These are phyloP conservation scores for Aegilops speltoides DNA, from an alignment of 176 grass and related monocot genomes.

Conservation along the genomic window DNA sequence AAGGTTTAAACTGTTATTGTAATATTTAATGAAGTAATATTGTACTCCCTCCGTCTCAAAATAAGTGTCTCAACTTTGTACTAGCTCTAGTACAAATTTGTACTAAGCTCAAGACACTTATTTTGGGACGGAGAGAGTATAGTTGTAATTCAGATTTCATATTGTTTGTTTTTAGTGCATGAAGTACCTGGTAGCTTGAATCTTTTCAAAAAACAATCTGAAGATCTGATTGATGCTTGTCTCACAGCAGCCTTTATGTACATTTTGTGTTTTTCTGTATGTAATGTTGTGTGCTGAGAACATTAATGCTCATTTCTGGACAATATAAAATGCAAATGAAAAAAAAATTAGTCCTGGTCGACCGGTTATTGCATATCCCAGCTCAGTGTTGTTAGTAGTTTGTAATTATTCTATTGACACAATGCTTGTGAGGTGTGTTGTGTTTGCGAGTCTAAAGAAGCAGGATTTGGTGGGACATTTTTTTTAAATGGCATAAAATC, in stretches of 20 bases:
- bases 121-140: too few species aligned
- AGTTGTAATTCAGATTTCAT: background rate
- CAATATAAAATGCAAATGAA: background rate
- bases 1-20: constrained; percentile 39
- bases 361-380: background rate
- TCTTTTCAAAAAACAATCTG: background rate
- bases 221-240: background rate
- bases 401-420: background rate
- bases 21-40: background rate
- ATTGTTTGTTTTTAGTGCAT: background rate
- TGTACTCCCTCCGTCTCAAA: too few species aligned
- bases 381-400: constrained; percentile 14
- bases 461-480: constrained; percentile 22
- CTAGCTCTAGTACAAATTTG: too few species aligned
- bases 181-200: background rate
- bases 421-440: constrained; percentile 19
- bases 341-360: background rate
- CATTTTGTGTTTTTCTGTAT: background rate
- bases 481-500: constrained; percentile 27
- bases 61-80: too few species aligned
- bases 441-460: constrained; percentile 24
- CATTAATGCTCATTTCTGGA: background rate
- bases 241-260: background rate
- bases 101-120: too few species aligned
- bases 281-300: background rate